Conservation (phyloP, 495 filamentous ascomycete genomes). For the Penicillium steckii region DNA sequence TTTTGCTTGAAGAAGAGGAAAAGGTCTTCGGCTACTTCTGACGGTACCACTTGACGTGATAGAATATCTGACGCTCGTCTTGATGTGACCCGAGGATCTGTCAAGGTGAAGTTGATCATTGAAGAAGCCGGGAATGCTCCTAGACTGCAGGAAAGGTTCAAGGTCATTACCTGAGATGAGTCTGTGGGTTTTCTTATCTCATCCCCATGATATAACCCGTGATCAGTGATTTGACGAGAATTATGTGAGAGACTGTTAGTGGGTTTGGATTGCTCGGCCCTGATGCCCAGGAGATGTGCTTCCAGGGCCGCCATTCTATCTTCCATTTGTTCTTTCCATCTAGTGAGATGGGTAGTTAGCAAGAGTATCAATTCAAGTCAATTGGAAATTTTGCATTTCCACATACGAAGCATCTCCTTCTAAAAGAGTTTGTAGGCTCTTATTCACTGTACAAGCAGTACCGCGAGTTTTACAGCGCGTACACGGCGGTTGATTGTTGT, state of each 20-base stretch:
- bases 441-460: constrained; percentile 9
- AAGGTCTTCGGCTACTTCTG: neutral
- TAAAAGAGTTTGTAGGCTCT: constrained; percentile 10
- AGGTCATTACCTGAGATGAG: neutral
- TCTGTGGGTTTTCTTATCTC: neutral
- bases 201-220: neutral
- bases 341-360: too few species aligned
- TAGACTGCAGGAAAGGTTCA: constrained; percentile 5
- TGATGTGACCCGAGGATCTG: neutral
- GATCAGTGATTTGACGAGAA: neutral
- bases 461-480: constrained; percentile 10
- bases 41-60: neutral
- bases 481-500: constrained; percentile 4
- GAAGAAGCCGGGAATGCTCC: constrained; percentile 6
- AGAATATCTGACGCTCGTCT: neutral
- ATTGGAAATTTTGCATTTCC: too few species aligned
- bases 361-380: too few species aligned
- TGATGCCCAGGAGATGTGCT: neutral
- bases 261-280: neutral
- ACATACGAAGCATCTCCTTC: constrained; percentile 7
- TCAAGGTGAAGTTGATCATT: constrained; percentile 2
- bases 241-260: neutral
- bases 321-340: constrained; percentile 11
- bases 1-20: neutral
- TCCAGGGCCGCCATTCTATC: constrained; percentile 3